Evolutionary conservation across 2,329 filamentous ascomycete species (phyloP), one percentile per base, ranked within the genome.

Genomic region (Colletotrichum tabaci): DNA sequence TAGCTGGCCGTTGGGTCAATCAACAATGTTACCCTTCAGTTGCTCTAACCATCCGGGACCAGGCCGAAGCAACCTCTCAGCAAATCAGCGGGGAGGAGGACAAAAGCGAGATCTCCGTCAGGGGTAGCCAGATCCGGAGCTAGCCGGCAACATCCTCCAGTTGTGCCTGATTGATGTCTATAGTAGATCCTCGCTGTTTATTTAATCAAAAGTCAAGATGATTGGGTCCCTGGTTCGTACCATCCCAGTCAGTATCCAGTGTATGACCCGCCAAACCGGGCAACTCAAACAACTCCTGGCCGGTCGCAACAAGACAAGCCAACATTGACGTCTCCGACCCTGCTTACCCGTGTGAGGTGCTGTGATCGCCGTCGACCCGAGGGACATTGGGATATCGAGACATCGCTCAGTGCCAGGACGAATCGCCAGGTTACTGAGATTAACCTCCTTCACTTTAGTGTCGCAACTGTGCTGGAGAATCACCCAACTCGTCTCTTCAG

Each of bases 71-170:
- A 42, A 15, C n/a, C 52, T 30, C 30, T 38, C 35, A 38, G 35
- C 8, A 38, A 38, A 38, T 38, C 35, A 38, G 35, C 35, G 35
- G 9, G 8, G 35, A 50, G 30, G 6, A 49, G 12, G 47, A 50
- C 15, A 42, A 42, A 26, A 62, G 47, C 40, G 15, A 55, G 57
- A 67, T 56, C 57, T 55, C 38, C 56, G 16, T 53, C 57, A 62
- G 58, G 40, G 49, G 52, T 38, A 47, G 35, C 38, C 23, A 38
- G 7, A 23, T 53, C 40, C n/a, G 16, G 23, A 46, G 15, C 57
- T 30, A 23, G 13, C 44, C 44, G 58, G 44, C 26, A 61, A 38
- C 13, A 35, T 61, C 44, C n/a, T 35, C 35, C 35, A 38, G 26
- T 44, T n/a, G 58, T 50, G 44, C 44, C 58, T 18, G 38, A 44